Conservation (phyloP, 495 filamentous ascomycete genomes). For the Lineolata rhizophorae region DNA sequence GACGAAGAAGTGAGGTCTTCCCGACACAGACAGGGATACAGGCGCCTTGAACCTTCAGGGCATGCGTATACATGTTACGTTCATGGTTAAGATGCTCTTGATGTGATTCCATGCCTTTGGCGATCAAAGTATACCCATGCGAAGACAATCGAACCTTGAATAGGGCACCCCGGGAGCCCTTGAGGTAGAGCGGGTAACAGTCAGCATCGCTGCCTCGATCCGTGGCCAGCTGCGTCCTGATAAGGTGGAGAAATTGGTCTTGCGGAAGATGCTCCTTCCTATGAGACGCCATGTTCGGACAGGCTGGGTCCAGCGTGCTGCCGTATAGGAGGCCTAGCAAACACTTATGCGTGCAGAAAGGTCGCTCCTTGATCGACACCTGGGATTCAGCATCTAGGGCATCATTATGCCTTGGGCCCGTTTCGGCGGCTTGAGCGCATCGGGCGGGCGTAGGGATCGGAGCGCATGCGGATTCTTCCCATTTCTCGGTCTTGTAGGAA, state of each 20-base stretch:
- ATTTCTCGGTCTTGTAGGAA: too few species aligned
- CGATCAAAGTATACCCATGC: constrained; percentile 3
- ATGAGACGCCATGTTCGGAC: constrained; percentile 20
- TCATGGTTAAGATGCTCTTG: constrained; percentile 14
- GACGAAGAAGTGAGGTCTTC: constrained; percentile 11
- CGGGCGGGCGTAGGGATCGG: too few species aligned
- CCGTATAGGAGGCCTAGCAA: constrained; percentile 17
- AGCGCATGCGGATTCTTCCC: too few species aligned
- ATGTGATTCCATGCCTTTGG: constrained; percentile 1
- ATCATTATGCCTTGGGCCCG: too few species aligned
- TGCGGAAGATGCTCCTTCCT: constrained; percentile 8
- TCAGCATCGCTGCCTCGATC: constrained; percentile 7
- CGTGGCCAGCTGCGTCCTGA: constrained; percentile 14
- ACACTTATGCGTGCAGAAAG: constrained; percentile 24
- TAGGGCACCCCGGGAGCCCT: constrained; percentile 1
- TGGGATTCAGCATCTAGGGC: too few species aligned
- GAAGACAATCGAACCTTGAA: constrained; percentile 5
- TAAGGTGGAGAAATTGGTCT: constrained; percentile 10
- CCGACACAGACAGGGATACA: constrained; percentile 21
- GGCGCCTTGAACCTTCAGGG: constrained; percentile 17
- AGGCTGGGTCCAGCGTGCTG: constrained; percentile 16
- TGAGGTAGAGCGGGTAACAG: neutral
- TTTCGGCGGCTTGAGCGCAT: too few species aligned
- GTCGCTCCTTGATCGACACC: too few species aligned
- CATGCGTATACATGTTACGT: constrained; percentile 14